Evolutionary conservation across 202 grass and related monocot species (phyloP).

Genomic region (Carex sylvatica): DNA sequence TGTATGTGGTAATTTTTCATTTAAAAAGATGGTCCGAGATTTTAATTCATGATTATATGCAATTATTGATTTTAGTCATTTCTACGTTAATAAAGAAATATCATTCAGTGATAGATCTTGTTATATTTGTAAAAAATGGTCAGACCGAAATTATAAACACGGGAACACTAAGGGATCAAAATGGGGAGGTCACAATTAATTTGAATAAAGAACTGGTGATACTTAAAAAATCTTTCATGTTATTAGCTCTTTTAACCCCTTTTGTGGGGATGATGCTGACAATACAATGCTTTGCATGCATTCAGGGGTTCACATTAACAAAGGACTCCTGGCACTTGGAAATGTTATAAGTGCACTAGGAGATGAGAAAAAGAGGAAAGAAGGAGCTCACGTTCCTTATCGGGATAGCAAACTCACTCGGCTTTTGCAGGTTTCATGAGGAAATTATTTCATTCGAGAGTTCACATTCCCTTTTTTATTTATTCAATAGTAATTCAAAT

Average conservation of each 20-base stretch:
- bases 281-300: conserved; percentile 10
- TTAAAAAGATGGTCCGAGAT: not conserved
- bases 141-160: not conserved
- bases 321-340: conserved; percentile 88
- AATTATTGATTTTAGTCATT: conserved; percentile 6
- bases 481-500: not conserved
- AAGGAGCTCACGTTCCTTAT: conserved; percentile 96
- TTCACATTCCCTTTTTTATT: not conserved
- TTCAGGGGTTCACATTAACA: conserved; percentile 98
- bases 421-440: conserved; percentile 66
- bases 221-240: not conserved
- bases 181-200: not conserved
- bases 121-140: not conserved
- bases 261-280: not conserved
- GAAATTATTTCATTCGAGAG: not conserved
- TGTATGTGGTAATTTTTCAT: not conserved
- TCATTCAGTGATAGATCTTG: not conserved
- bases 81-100: not conserved
- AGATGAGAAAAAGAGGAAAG: conserved; percentile 99
- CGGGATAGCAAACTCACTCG: conserved; percentile 99
- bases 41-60: not conserved
- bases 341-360: conserved; percentile 99
- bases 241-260: not conserved
- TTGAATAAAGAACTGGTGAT: not conserved
- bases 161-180: not conserved